These are phyloP conservation scores for Talaromyces trachyspermus DNA, from an alignment of 495 filamentous ascomycete genomes.

Conservation along the genomic window DNA sequence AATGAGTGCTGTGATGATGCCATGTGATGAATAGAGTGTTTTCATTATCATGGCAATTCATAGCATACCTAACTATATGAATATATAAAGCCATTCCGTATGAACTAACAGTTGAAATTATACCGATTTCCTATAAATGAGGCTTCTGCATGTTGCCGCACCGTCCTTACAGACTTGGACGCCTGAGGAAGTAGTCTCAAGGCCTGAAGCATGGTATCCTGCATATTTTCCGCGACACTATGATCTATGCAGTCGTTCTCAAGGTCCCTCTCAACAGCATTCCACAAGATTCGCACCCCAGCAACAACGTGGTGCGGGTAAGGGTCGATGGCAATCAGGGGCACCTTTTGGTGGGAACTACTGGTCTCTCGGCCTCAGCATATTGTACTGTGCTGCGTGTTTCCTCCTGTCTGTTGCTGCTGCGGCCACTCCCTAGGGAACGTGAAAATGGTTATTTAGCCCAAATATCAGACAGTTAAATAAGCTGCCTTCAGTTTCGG, in stretches of 20 bases:
- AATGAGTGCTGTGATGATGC: no score
- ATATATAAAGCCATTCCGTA: neutral
- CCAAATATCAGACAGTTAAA: constrained; percentile 15
- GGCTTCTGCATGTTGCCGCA: constrained; percentile 9
- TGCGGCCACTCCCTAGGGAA: constrained; percentile 4
- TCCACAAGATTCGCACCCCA: constrained; percentile 15
- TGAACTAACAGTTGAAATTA: neutral
- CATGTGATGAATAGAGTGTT: no score
- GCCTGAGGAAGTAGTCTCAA: constrained; percentile 15
- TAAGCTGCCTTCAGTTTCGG: constrained; percentile 13
- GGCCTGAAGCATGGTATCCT: constrained; percentile 10
- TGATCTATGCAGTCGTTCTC: constrained; percentile 11
- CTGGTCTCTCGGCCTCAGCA: neutral
- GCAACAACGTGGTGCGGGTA: constrained; percentile 17
- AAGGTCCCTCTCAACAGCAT: constrained; percentile 12
- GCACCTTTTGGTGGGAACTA: neutral
- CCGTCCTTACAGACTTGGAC: constrained; percentile 13
- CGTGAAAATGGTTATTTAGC: constrained; percentile 12
- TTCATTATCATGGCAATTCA: no score
- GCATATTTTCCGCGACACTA: constrained; percentile 8
- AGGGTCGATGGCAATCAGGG: constrained; percentile 14
- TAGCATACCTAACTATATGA: no score
- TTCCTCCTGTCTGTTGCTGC: neutral
- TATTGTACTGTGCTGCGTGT: neutral
- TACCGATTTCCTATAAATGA: constrained; percentile 2